These are phyloP conservation scores for Teratosphaeria destructans DNA, from an alignment of 2,329 filamentous ascomycete genomes.

Conservation along the genomic window DNA sequence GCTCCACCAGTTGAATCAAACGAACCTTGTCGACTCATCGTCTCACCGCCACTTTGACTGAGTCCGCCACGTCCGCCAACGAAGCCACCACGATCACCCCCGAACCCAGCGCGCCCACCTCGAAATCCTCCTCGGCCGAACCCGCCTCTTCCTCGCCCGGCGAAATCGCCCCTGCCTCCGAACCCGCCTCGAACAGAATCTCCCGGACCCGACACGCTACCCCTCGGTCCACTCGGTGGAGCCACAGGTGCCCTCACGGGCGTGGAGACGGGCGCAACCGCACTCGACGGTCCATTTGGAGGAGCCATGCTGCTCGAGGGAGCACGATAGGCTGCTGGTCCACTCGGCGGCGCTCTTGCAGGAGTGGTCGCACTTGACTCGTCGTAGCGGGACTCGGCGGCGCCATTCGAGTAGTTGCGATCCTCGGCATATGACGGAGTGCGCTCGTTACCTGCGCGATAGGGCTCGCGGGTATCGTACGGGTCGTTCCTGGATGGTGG, in stretches of 20 bases:
- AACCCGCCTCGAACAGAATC: constrained; percentile 11
- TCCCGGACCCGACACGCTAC: constrained; percentile 8
- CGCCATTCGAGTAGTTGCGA: constrained; percentile 11
- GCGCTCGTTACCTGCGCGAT: constrained; percentile 14
- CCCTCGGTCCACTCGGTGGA: constrained; percentile 22
- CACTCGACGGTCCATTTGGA: constrained; percentile 23
- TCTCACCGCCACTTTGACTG: constrained; percentile 2
- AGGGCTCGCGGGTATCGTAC: constrained; percentile 19
- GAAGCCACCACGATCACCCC: constrained; percentile 17
- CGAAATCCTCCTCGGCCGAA: constrained; percentile 23
- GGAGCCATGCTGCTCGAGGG: constrained; percentile 16
- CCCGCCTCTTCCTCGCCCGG: constrained; percentile 21
- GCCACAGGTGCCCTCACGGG: constrained; percentile 12
- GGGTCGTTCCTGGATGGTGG: constrained; percentile 13
- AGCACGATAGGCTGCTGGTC: constrained; percentile 16
- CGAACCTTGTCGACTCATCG: neutral
- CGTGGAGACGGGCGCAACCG: constrained; percentile 12
- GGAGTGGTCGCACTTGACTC: constrained; percentile 20
- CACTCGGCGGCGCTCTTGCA: constrained; percentile 20
- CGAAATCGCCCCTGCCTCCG: constrained; percentile 5
- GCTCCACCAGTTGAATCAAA: constrained; percentile 3
- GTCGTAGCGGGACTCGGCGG: constrained; percentile 16
- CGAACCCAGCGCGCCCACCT: constrained; percentile 17
- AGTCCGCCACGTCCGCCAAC: constrained; percentile 18
- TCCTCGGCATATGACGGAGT: constrained; percentile 18